A percentile compares a stretch with the other conserved stretches of the same genome.
These are phyloP conservation scores for Psilocybe tampanensis DNA, from an alignment of 768 basidiomycete genomes.

Conservation along the genomic window DNA sequence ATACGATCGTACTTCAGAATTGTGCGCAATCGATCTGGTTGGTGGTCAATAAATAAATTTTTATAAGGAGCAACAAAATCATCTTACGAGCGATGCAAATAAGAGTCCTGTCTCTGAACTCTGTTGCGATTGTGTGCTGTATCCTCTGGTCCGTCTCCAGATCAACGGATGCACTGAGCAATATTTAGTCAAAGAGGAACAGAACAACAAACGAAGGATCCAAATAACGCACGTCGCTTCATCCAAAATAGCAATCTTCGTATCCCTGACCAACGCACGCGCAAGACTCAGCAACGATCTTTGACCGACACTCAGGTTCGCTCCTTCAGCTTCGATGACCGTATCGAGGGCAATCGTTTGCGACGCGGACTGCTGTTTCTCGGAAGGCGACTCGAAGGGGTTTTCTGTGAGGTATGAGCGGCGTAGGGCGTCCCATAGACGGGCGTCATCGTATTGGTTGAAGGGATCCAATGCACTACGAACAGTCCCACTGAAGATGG, in stretches of 20 bases:
- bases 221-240: slow-evolving; percentile 59
- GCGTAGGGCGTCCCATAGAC: slow-evolving; percentile 71
- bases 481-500: slow-evolving; percentile 61
- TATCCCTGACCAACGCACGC: slow-evolving; percentile 77
- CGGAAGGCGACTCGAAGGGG: slow-evolving; percentile 47
- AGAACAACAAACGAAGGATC: neutral
- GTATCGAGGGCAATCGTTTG: slow-evolving; percentile 65
- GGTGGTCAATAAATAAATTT: neutral
- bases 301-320: slow-evolving; percentile 75
- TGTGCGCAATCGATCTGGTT: slow-evolving; percentile 70
- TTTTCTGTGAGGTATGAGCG: slow-evolving; percentile 46
- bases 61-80: neutral
- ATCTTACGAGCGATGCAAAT: slow-evolving; percentile 76
- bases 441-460: slow-evolving; percentile 61
- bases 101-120: slow-evolving; percentile 74
- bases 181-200: neutral
- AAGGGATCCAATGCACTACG: slow-evolving; percentile 62
- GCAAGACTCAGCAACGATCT: slow-evolving; percentile 79
- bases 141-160: slow-evolving; percentile 82
- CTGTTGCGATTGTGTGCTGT: slow-evolving; percentile 73
- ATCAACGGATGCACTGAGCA: slow-evolving; percentile 62
- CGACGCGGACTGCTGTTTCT: slow-evolving; percentile 33
- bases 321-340: slow-evolving; percentile 76
- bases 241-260: slow-evolving; percentile 76
- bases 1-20: slow-evolving; percentile 77